Conservation (phyloP, 164 flowering plant species). For the Echeveria elegans region DNA sequence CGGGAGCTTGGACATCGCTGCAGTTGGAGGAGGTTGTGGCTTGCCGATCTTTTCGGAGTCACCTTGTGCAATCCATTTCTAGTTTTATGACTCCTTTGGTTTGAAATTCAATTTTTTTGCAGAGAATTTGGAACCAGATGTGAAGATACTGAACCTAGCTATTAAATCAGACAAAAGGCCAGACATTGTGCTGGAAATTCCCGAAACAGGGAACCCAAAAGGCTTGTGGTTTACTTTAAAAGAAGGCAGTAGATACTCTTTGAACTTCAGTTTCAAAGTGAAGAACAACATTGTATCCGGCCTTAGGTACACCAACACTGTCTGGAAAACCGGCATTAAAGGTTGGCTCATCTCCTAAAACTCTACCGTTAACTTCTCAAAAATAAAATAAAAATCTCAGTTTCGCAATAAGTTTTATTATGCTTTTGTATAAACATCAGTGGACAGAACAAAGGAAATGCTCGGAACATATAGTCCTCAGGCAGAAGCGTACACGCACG, state of each 20-base stretch:
- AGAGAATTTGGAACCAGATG: constrained; percentile 62
- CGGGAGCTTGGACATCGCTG: background rate
- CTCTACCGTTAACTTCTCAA: background rate
- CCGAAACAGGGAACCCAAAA: constrained; percentile 47
- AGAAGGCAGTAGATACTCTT: constrained; percentile 50
- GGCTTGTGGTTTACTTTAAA: constrained; percentile 56
- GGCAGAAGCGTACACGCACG: constrained; percentile 44
- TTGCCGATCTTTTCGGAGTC: too few relatives aligned
- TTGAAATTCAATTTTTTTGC: constrained; percentile 6
- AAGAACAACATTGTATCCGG: constrained; percentile 57
- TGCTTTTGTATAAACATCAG: constrained; percentile 21
- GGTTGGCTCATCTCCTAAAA: constrained; percentile 19
- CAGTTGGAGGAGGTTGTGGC: constrained; percentile 2
- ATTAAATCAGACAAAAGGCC: constrained; percentile 45
- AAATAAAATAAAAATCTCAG: too few relatives aligned
- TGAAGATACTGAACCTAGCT: constrained; percentile 46
- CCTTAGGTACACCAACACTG: constrained; percentile 47
- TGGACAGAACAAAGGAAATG: constrained; percentile 54
- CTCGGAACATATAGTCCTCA: constrained; percentile 68
- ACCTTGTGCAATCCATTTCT: too few relatives aligned
- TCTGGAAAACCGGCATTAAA: constrained; percentile 63
- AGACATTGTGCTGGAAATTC: constrained; percentile 41
- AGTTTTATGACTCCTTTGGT: too few relatives aligned
- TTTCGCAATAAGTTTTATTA: too few relatives aligned
- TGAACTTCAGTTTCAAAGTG: constrained; percentile 44